These are phyloP conservation scores for Solanum ossicruentum DNA, from an alignment of 257 asterid species.

Conservation along the genomic window DNA sequence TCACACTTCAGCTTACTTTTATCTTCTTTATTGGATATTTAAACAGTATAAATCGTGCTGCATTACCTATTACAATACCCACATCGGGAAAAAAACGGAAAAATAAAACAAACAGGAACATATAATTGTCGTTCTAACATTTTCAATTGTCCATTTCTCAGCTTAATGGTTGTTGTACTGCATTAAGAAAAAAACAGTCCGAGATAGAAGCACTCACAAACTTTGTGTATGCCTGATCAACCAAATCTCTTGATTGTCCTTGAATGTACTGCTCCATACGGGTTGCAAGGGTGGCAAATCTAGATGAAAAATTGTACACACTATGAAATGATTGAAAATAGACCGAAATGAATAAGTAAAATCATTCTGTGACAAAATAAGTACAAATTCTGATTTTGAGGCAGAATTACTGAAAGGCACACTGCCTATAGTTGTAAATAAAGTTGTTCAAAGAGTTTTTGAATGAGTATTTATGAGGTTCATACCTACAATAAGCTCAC, in stretches of 20 bases:
- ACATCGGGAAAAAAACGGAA: neutral
- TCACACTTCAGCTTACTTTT: neutral
- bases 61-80: neutral
- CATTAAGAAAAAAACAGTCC: neutral
- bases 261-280: conserved; percentile 99
- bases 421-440: neutral
- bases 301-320: conserved; percentile 5
- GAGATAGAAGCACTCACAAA: conserved; percentile 38
- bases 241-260: conserved; percentile 97
- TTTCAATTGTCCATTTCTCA: neutral
- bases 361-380: neutral
- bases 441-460: neutral
- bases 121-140: neutral
- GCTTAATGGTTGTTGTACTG: neutral
- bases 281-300: conserved; percentile 89
- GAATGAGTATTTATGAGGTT: neutral
- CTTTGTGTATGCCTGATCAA: conserved; percentile 92
- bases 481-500: neutral
- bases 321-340: neutral
- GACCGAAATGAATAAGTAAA: neutral
- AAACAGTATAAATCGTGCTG: neutral
- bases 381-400: neutral
- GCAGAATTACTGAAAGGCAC: neutral
- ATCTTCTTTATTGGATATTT: neutral
- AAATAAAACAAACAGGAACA: neutral